phyloP scores from a whole-genome alignment of 306 rosid genomes.

The Aeschynomene evenia region DNA sequence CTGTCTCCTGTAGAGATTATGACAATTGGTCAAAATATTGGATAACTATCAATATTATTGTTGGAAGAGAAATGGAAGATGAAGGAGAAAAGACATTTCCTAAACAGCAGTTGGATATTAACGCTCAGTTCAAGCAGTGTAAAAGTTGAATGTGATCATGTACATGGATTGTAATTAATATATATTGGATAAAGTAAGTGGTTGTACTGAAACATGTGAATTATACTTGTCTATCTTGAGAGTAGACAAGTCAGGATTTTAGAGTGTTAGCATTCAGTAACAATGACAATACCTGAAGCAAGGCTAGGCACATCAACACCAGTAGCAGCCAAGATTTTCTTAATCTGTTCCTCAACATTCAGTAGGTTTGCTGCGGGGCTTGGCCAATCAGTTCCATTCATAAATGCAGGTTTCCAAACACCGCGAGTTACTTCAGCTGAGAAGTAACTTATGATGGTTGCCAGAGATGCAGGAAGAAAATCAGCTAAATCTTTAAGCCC shows the following conservation, averaged over 20 bases:
- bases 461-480: slow-evolving; percentile 96
- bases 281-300: slow-evolving; percentile 62
- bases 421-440: slow-evolving; percentile 96
- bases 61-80: slow-evolving; percentile 22
- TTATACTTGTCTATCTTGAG: not conserved
- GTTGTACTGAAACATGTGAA: not conserved
- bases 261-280: not conserved
- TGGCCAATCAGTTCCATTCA: slow-evolving; percentile 99
- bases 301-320: slow-evolving; percentile 96
- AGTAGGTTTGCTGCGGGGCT: slow-evolving; percentile 91
- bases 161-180: not conserved
- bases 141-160: slow-evolving; percentile 7
- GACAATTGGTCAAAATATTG: slow-evolving; percentile 5
- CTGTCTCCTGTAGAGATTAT: slow-evolving; percentile 58
- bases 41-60: slow-evolving; percentile 1
- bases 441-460: slow-evolving; percentile 92
- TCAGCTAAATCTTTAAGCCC: slow-evolving; percentile 98
- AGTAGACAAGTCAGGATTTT: slow-evolving; percentile 7
- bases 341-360: slow-evolving; percentile 89
- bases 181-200: not conserved
- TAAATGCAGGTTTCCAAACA: slow-evolving; percentile 88
- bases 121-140: slow-evolving; percentile 7
- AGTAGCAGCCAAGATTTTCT: slow-evolving; percentile 87
- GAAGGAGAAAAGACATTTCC: slow-evolving; percentile 14
- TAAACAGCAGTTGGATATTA: not conserved